Base-by-base conservation (phyloP, 2,329 filamentous ascomycete genomes). In the Venturia aucupariae region DNA sequence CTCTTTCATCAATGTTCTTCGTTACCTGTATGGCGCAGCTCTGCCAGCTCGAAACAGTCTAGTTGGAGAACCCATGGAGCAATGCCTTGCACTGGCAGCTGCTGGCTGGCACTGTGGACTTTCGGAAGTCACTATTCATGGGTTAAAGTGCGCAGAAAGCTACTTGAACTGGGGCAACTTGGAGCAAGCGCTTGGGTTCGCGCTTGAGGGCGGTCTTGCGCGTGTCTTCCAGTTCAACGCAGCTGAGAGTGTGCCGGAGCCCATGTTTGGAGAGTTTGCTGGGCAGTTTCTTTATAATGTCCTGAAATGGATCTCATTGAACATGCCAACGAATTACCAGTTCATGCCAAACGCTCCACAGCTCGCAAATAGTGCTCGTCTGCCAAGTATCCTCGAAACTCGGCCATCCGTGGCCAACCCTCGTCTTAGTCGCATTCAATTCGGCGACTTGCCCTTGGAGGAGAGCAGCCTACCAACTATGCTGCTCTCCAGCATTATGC, bases 361-460 rank as follows among this genome's bases (percentile, higher is more conserved):
- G 62, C 72, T 79, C 65, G 71, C 76, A 24, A 79, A 82, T 32
- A 76, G 78, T 60, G 80, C 81, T 13, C 74, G 79, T 32, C 74
- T 84, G 4, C 80, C 80, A 2, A 68, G 68, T 27, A 60, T 76
- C 22, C 65, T 70, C n/a, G 71, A 76, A 24, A 69, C 73, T 65
- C 72, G 73, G 30, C 69, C 74, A 6, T 70, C 74, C 13, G 71
- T 72, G 4, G 77, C 78, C 62, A 78, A 84, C 61, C 80, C 81
- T 46, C 82, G 85, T 32, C 76, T 89, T 13, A 83, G 81, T 66
- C 82, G 80, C 67, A 90, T 91, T 62, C 84, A 86, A 66, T 91
- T 91, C 70, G 88, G 88, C n/a, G 87, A 90, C 68, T 76, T 87
- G 24, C 77, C 84, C 2, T 68, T 71, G 2, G 76, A 77, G 32